Conservation (phyloP, 306 rosid species). For the Cajanus cajan region DNA sequence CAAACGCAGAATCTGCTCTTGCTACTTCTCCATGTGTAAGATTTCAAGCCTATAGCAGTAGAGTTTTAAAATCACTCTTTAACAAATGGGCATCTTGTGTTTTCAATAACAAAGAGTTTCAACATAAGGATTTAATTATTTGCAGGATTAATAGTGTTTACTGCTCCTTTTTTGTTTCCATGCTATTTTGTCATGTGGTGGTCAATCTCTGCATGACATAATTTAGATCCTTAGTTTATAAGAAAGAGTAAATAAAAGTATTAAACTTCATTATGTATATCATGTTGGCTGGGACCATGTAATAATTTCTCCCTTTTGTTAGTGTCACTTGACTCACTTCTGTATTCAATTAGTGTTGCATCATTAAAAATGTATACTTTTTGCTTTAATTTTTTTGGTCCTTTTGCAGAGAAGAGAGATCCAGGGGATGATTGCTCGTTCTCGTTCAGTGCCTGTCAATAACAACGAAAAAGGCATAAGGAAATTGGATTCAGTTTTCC, state of each 20-base stretch:
- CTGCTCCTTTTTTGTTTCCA: background rate
- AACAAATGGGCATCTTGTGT: background rate
- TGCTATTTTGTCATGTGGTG: background rate
- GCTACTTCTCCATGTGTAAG: slow-evolving; percentile 66
- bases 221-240: background rate
- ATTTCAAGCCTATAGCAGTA: background rate
- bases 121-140: slow-evolving; percentile 16
- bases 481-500: slow-evolving; percentile 77
- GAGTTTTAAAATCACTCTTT: background rate
- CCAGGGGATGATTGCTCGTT: slow-evolving; percentile 67
- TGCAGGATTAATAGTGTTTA: background rate
- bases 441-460: slow-evolving; percentile 78
- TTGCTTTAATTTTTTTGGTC: slow-evolving; percentile 14
- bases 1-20: slow-evolving; percentile 50
- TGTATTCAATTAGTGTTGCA: slow-evolving; percentile 15
- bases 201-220: background rate
- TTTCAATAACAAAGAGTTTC: background rate
- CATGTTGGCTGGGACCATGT: background rate
- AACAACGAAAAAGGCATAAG: slow-evolving; percentile 49
- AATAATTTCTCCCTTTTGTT: background rate
- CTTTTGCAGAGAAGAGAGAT: slow-evolving; percentile 57
- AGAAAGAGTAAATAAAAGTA: background rate
- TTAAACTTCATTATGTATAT: background rate
- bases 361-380: background rate
- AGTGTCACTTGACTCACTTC: background rate